Evolutionary conservation across 495 filamentous ascomycete genomes (phyloP), one percentile per base, ranked within the genome.

Genomic region (Penicillium roqueforti): DNA sequence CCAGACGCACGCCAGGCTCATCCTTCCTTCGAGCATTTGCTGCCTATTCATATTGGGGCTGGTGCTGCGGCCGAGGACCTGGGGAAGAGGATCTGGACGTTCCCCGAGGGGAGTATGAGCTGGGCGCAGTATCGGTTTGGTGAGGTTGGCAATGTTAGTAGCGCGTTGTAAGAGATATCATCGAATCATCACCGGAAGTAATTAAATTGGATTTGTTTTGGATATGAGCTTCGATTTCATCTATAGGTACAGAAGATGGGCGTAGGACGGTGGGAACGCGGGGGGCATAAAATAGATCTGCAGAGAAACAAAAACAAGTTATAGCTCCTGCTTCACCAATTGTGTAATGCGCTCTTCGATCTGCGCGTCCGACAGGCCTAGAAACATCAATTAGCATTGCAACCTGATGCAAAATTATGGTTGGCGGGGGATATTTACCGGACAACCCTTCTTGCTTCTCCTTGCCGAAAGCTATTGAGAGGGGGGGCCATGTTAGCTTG

Each of bases 271-370:
- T 28, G 51, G 47, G 40, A 60, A 67, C 60, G 63, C 61, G 62
- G 58, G 58, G 58, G 53, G 64, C 51, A 67, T 69, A 64, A 55
- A 50, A 65, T 42, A 60, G 56, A 56, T 55, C 48, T 34, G 44
- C 22, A 44, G 34, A 26, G 31, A 38, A 41, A 45, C 42, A 29
- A 42, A 55, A 38, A 4, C 22, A 16, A 47, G 49, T 67, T 72
- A 75, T 68, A 67, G 71, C 54, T 64, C 57, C 60, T 63, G 76
- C 77, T 91, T 91, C 44, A 96, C 92, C 56, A 98, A 76, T 51
- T 79, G 77, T 52, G 89, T 86, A 54, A 98, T 83, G 59, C 84
- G 84, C 44, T 90, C 87, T 76, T 97, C 95, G 61, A 98, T 96
- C 73, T 92, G 83, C 72, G 93, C 87, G 67, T 95, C 90, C 47